A percentile compares a stretch with the other conserved stretches of the same genome.
phyloP scores from a whole-genome alignment of 176 grass and related monocot species.

The Oropetium thomaeum region DNA sequence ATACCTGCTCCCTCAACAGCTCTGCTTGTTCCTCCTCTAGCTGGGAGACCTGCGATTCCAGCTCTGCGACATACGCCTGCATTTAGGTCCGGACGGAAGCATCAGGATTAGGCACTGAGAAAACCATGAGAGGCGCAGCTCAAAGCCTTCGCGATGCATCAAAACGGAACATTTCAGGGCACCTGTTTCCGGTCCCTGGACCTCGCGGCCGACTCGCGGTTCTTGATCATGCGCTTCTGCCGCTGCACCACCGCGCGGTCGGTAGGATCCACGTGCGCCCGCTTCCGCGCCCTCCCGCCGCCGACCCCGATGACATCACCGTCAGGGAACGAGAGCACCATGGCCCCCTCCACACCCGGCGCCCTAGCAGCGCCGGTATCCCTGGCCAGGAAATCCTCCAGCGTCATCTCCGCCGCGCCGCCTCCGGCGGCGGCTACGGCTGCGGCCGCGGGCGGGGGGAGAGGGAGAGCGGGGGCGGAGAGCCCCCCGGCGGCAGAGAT shows the following conservation, averaged over 20 bases:
- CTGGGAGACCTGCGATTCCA: conserved; percentile 79
- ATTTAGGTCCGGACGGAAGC: conserved; percentile 6
- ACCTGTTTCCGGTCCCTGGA: conserved; percentile 98
- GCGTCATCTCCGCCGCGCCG: conserved; percentile 61
- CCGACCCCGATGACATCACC: conserved; percentile 2
- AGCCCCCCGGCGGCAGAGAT: conserved; percentile 50
- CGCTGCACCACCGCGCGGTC: conserved; percentile 71
- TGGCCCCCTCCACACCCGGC: background rate
- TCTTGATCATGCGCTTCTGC: conserved; percentile 99
- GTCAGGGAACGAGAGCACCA: conserved; percentile 40
- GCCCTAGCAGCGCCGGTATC: conserved; percentile 48
- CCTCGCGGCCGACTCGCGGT: conserved; percentile 90
- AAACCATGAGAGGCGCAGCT: background rate
- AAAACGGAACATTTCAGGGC: background rate
- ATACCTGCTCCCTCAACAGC: conserved; percentile 63
- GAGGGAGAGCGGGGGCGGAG: background rate
- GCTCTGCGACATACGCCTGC: conserved; percentile 82
- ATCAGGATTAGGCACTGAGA: background rate
- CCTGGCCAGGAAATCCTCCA: conserved; percentile 93
- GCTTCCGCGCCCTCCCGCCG: conserved; percentile 59
- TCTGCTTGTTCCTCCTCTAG: conserved; percentile 84
- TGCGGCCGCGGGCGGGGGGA: background rate
- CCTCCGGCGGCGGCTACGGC: background rate
- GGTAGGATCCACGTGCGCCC: conserved; percentile 55
- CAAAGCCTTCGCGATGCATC: background rate